phyloP scores from a whole-genome alignment of 192 early-diverging fungal genomes.

The Gamsiella multidivaricata region DNA sequence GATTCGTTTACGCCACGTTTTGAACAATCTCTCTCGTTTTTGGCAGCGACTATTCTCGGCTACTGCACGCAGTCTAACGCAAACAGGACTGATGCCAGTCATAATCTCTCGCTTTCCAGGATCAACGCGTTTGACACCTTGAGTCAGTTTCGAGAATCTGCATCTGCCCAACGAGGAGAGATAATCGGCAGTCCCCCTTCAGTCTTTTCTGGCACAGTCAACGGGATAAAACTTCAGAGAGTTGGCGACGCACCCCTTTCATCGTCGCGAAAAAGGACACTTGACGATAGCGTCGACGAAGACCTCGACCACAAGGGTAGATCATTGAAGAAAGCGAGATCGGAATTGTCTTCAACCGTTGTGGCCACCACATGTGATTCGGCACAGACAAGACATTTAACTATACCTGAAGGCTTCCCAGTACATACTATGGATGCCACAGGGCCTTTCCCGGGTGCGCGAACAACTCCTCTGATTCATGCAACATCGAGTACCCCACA shows the following conservation, averaged over 20 bases:
- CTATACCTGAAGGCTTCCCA: too few species aligned
- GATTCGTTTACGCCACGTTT: not conserved
- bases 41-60: constrained; percentile 20
- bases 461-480: too few species aligned
- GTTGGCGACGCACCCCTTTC: not conserved
- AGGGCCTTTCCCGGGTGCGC: too few species aligned
- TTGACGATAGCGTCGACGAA: constrained; percentile 3
- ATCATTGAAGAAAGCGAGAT: constrained; percentile 15
- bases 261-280: constrained; percentile 15
- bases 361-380: not conserved
- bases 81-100: not conserved
- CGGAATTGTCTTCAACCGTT: not conserved
- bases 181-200: too few species aligned
- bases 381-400: too few species aligned
- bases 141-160: too few species aligned
- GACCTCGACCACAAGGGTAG: not conserved
- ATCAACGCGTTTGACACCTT: too few species aligned
- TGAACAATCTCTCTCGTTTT: constrained; percentile 5
- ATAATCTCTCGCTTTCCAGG: constrained; percentile 4
- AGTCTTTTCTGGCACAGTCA: too few species aligned
- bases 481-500: too few species aligned
- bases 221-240: too few species aligned
- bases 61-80: not conserved
- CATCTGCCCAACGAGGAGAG: too few species aligned
- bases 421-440: too few species aligned